A percentile compares a stretch with the other conserved stretches of the same genome.
Conservation (phyloP, 257 asterid species). For the Solanum medicagineum region DNA sequence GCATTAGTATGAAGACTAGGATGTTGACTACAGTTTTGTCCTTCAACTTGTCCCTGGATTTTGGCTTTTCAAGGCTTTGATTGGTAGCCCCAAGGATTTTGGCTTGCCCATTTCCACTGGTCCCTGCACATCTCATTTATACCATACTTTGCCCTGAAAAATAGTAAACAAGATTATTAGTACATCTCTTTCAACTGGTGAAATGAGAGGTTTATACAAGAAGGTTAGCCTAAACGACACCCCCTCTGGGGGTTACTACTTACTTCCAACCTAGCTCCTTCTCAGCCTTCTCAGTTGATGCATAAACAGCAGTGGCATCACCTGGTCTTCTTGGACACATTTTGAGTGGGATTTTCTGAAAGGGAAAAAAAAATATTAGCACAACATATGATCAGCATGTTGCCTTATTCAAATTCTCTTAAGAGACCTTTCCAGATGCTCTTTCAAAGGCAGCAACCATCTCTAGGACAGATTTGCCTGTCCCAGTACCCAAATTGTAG, state of each 20-base stretch:
- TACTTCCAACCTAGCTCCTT: constrained; percentile 93
- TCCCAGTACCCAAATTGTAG: constrained; percentile 88
- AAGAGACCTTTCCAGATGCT: constrained; percentile 70
- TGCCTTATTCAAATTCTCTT: neutral
- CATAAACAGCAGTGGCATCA: constrained; percentile 92
- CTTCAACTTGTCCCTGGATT: no score
- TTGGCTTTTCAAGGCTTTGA: constrained; percentile 14
- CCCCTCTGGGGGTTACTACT: constrained; percentile 3
- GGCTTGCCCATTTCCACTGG: constrained; percentile 95
- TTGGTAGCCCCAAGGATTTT: constrained; percentile 69
- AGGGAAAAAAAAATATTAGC: neutral
- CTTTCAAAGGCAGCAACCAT: constrained; percentile 81
- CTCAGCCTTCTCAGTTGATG: constrained; percentile 69
- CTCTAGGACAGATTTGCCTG: constrained; percentile 86
- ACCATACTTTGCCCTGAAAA: constrained; percentile 75
- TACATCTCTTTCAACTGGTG: neutral
- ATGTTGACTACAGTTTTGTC: neutral
- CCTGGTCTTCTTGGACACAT: constrained; percentile 84
- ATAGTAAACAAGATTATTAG: neutral
- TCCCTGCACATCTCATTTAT: constrained; percentile 90
- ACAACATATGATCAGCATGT: neutral
- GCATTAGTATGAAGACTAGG: neutral
- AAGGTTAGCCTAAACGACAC: neutral
- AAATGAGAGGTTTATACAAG: neutral
- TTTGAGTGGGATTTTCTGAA: constrained; percentile 68